These are phyloP conservation scores for Sporothrix brunneoviolacea DNA, from an alignment of 2,329 filamentous ascomycete genomes.

Conservation along the genomic window DNA sequence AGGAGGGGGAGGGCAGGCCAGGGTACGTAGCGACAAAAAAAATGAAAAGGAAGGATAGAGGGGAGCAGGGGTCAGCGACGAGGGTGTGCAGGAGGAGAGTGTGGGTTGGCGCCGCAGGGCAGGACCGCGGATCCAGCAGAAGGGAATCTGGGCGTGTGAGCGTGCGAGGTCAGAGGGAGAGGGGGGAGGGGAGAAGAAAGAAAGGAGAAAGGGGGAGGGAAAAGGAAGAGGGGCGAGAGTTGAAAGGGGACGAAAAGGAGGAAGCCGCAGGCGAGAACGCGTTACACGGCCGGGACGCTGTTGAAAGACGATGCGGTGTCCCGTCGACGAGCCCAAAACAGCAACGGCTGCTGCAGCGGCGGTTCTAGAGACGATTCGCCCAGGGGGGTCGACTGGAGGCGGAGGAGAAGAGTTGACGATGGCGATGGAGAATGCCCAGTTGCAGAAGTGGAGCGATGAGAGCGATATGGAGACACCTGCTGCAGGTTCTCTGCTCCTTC, in stretches of 20 bases:
- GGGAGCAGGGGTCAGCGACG: background rate
- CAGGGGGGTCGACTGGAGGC: background rate
- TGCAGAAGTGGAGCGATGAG: background rate
- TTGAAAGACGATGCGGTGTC: constrained; percentile 7
- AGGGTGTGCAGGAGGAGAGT: background rate
- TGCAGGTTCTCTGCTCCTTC: constrained; percentile 2
- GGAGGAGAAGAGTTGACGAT: background rate
- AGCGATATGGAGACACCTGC: constrained; percentile 1
- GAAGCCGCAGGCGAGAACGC: constrained; percentile 6
- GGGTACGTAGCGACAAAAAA: background rate
- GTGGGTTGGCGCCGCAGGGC: background rate
- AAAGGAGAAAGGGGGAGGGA: background rate
- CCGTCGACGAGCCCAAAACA: background rate
- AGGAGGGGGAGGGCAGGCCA: background rate
- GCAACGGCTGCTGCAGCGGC: background rate
- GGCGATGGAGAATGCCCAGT: constrained; percentile 2
- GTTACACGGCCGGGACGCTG: constrained; percentile 15
- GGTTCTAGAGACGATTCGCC: background rate
- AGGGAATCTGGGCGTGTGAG: no score
- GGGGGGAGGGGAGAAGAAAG: background rate
- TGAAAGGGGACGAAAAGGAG: constrained; percentile 1
- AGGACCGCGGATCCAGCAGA: background rate
- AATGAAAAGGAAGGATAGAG: background rate
- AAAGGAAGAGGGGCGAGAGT: background rate
- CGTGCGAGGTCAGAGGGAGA: background rate